These are phyloP conservation scores for Boletales sp. DNA, from an alignment of 768 basidiomycete species.

Conservation along the genomic window DNA sequence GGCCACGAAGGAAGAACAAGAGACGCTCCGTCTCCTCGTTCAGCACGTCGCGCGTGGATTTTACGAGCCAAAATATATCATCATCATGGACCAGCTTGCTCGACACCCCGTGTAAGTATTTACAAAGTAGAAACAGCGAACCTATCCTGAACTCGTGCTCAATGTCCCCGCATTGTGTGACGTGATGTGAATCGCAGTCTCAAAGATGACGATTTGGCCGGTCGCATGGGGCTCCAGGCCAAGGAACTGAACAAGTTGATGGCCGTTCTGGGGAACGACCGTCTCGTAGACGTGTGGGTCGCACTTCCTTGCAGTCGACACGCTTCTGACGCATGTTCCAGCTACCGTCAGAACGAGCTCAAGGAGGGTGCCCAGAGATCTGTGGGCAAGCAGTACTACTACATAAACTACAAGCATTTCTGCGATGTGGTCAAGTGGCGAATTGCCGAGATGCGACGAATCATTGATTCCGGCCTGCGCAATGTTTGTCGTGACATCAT, in stretches of 20 bases:
- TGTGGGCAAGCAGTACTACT: slow-evolving; percentile 90
- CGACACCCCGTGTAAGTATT: slow-evolving; percentile 91
- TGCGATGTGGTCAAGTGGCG: slow-evolving; percentile 99
- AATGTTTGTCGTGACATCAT: slow-evolving; percentile 53
- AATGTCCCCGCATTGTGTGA: slow-evolving; percentile 17
- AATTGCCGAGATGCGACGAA: slow-evolving; percentile 85
- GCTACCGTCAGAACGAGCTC: slow-evolving; percentile 88
- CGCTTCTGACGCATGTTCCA: slow-evolving; percentile 28
- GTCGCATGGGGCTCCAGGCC: slow-evolving; percentile 81
- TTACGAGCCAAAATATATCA: slow-evolving; percentile 89
- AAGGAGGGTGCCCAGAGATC: slow-evolving; percentile 87
- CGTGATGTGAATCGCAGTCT: slow-evolving; percentile 48
- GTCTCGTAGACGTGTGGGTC: slow-evolving; percentile 73
- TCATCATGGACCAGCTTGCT: slow-evolving; percentile 92
- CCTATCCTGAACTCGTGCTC: slow-evolving; percentile 14
- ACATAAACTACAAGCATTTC: slow-evolving; percentile 92
- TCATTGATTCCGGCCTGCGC: slow-evolving; percentile 85
- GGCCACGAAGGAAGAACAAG: slow-evolving; percentile 77
- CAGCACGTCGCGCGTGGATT: slow-evolving; percentile 92
- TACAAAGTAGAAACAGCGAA: slow-evolving; percentile 23
- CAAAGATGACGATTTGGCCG: slow-evolving; percentile 92
- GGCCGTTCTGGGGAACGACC: slow-evolving; percentile 74
- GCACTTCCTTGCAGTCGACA: background rate
- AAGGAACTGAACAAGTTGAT: slow-evolving; percentile 91
- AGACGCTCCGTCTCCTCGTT: slow-evolving; percentile 80